Base-by-base conservation (phyloP, 2,329 filamentous ascomycete genomes). In the Biscogniauxia mediterranea region DNA sequence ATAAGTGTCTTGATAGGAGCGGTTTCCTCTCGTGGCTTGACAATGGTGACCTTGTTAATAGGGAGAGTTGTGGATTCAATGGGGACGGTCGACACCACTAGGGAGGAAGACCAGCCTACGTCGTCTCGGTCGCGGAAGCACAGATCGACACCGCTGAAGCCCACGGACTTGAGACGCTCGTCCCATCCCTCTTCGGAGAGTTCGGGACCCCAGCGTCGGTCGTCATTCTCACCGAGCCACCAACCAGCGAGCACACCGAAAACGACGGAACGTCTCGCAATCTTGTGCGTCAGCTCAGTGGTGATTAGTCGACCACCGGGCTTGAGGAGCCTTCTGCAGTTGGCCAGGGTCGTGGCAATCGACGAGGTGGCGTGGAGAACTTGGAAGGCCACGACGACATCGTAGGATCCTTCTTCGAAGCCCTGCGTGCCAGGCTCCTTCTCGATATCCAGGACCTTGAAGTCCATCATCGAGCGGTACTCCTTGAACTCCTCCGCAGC, bases 231-330 rank as follows among this genome's bases (percentile, higher is more conserved):
- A 7, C 69, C 69, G 42, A 71, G 67, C 73, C 73, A 75, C 73
- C 73, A 75, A 42, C 72, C 73, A 23, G 71, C 68, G 9, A 75
- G 64, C 15, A 70, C 66, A 58, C 71, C 72, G 53, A 74, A 72
- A 19, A 73, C 69, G 20, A 71, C 69, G 13, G 69, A 71, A 56
- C 69, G 66, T 58, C 69, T 63, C 26, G 67, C 66, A 49, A 71
- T 69, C 57, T 71, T 69, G 50, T 69, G 68, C 7, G 69, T 73
- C 53, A 71, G 55, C 60, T 73, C 73, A 5, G 67, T 68, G 5
- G 69, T 61, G 9, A 73, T 69, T 1, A 75, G 68, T 54, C 70
- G 70, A 6, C 73, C 73, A 19, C 72, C 73, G 7, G 73, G 73
- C 52, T 67, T 69, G 2, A 75, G 59, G 0, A 75, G 66, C 50